These are phyloP conservation scores for Butyriboletus loyo DNA, from an alignment of 768 basidiomycete species.

Conservation along the genomic window DNA sequence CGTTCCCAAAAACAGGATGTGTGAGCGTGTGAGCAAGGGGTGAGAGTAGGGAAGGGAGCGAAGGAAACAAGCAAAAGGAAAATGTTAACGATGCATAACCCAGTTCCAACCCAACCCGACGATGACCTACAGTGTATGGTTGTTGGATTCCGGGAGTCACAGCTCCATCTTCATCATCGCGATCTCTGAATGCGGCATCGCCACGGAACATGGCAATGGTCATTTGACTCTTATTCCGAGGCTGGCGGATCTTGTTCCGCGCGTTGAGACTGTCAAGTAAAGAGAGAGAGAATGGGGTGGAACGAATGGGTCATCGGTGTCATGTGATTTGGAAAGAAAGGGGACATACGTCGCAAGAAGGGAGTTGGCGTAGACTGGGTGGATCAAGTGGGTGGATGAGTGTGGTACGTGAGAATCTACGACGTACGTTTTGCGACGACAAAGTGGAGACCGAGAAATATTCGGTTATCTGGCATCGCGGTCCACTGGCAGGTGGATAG, in stretches of 20 bases:
- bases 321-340: neutral
- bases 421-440: conserved; percentile 22
- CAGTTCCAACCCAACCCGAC: no score
- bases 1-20: neutral
- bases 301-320: neutral
- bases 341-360: conserved; percentile 24
- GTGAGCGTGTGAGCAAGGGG: neutral
- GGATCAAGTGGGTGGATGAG: neutral
- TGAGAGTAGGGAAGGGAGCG: neutral
- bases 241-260: conserved; percentile 9
- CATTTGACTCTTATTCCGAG: neutral
- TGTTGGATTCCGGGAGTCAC: neutral
- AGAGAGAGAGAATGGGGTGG: no score
- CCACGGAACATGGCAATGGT: conserved; percentile 2
- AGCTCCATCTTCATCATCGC: neutral
- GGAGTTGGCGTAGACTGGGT: conserved; percentile 25
- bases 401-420: neutral
- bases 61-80: neutral
- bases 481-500: conserved; percentile 10
- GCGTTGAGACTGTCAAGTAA: conserved; percentile 18
- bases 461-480: conserved; percentile 21
- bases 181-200: neutral
- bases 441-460: conserved; percentile 26
- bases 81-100: neutral
- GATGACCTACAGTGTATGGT: conserved; percentile 1